A percentile compares a stretch with the other conserved stretches of the same genome.
phyloP scores from a whole-genome alignment of 768 basidiomycete genomes.

The Suillus subluteus region DNA sequence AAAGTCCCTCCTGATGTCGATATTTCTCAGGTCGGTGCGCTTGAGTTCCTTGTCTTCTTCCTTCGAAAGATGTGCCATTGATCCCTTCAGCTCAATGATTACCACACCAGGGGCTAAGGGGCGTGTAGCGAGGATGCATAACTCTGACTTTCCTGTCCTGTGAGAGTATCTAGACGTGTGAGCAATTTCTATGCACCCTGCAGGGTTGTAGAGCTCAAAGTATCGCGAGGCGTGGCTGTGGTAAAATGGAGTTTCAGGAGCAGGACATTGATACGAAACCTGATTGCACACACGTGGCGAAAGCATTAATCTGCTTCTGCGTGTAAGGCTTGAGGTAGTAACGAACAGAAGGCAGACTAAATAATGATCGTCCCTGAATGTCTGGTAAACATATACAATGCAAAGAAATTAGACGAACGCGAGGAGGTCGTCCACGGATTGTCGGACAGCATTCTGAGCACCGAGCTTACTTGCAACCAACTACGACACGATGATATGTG shows the following conservation, averaged over 20 bases:
- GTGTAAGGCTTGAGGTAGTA: conserved; percentile 77
- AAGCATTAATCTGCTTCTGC: conserved; percentile 88
- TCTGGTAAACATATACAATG: conserved; percentile 22
- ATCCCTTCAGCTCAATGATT: conserved; percentile 86
- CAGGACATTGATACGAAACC: conserved; percentile 30
- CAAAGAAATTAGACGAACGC: conserved; percentile 52
- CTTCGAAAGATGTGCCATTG: conserved; percentile 86
- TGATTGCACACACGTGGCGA: conserved; percentile 76
- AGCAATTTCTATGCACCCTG: conserved; percentile 84
- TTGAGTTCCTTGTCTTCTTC: conserved; percentile 88
- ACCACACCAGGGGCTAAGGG: conserved; percentile 67
- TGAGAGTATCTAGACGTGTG: conserved; percentile 89
- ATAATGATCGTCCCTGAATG: conserved; percentile 23
- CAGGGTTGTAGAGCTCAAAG: conserved; percentile 84
- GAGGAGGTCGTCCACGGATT: conserved; percentile 79
- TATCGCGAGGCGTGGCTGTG: conserved; percentile 85
- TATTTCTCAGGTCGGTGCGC: conserved; percentile 69
- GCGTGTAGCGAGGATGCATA: conserved; percentile 86
- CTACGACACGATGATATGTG: conserved; percentile 38
- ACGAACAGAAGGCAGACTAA: conserved; percentile 72
- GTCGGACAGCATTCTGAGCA: conserved; percentile 61
- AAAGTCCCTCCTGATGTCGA: conserved; percentile 83
- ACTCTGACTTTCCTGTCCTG: conserved; percentile 85
- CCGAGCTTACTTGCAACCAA: conserved; percentile 60
- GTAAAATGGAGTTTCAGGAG: conserved; percentile 28